Conservation (phyloP, 106 monocot genomes). For the Vanilla planifolia region DNA sequence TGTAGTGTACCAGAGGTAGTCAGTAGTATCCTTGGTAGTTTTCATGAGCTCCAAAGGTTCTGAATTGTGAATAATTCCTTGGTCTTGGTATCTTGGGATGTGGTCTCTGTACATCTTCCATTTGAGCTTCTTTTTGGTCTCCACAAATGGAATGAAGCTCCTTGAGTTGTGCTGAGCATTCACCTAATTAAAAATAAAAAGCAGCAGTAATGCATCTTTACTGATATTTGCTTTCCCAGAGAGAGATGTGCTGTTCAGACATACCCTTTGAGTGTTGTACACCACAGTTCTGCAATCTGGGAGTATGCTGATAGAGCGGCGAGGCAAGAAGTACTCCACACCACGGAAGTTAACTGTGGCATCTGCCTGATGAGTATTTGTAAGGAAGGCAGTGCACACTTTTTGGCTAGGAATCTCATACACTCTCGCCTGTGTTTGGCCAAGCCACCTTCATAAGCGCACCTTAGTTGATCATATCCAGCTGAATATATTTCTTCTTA, state of each 20-base stretch:
- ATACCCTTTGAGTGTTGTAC: slow-evolving; percentile 76
- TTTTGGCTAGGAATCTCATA: slow-evolving; percentile 36
- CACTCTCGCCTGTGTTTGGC: slow-evolving; percentile 26
- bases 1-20: slow-evolving; percentile 79
- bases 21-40: slow-evolving; percentile 65
- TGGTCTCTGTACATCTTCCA: slow-evolving; percentile 68
- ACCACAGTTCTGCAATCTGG: slow-evolving; percentile 84
- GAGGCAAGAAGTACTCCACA: slow-evolving; percentile 52
- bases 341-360: slow-evolving; percentile 51
- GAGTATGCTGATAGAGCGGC: slow-evolving; percentile 75
- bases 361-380: slow-evolving; percentile 47
- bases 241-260: not conserved
- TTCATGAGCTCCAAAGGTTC: slow-evolving; percentile 49
- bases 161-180: slow-evolving; percentile 73
- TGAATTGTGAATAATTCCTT: slow-evolving; percentile 1
- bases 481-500: not conserved
- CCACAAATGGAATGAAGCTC: slow-evolving; percentile 39
- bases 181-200: slow-evolving; percentile 17
- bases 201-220: not conserved
- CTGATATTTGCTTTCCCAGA: not conserved
- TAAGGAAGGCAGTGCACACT: slow-evolving; percentile 70
- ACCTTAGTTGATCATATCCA: not conserved
- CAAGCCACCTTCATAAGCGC: not conserved
- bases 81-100: slow-evolving; percentile 20
- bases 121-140: slow-evolving; percentile 25